Conservation (phyloP, 2,329 filamentous ascomycete species). For the Colletotrichum filicis region DNA sequence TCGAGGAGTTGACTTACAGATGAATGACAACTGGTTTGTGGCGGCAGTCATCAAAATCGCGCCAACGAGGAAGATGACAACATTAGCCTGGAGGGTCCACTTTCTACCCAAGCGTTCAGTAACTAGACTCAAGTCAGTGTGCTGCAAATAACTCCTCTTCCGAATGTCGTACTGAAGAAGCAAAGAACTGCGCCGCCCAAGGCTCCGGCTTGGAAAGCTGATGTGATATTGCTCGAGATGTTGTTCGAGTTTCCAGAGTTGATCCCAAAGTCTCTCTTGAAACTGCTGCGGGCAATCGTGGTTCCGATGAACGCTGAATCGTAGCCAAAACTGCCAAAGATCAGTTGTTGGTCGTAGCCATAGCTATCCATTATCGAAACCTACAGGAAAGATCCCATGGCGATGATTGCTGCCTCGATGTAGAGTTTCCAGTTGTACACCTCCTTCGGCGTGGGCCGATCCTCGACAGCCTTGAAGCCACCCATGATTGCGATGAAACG, state of each 20-base stretch:
- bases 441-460: constrained; percentile 64
- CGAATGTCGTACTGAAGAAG: constrained; percentile 46
- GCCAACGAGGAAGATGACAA: constrained; percentile 56
- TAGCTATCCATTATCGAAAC: constrained; percentile 31
- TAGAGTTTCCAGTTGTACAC: constrained; percentile 67
- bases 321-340: constrained; percentile 57
- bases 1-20: constrained; percentile 42
- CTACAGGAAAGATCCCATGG: constrained; percentile 56
- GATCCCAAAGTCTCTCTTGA: constrained; percentile 54
- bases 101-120: constrained; percentile 60
- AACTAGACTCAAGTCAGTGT: constrained; percentile 35
- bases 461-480: constrained; percentile 60
- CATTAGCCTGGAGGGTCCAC: constrained; percentile 60
- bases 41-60: constrained; percentile 55
- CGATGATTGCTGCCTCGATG: constrained; percentile 56
- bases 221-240: constrained; percentile 56
- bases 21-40: constrained; percentile 52
- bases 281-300: constrained; percentile 60
- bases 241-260: constrained; percentile 41
- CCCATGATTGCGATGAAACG: constrained; percentile 41
- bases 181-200: constrained; percentile 64
- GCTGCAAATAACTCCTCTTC: constrained; percentile 1
- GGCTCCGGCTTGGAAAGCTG: constrained; percentile 59
- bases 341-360: not conserved
- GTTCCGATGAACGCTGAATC: constrained; percentile 65